Percentiles rank a stretch among this genome's conserved stretches.
phyloP scores from a whole-genome alignment of 768 basidiomycete species.

The Butyriboletus loyo region DNA sequence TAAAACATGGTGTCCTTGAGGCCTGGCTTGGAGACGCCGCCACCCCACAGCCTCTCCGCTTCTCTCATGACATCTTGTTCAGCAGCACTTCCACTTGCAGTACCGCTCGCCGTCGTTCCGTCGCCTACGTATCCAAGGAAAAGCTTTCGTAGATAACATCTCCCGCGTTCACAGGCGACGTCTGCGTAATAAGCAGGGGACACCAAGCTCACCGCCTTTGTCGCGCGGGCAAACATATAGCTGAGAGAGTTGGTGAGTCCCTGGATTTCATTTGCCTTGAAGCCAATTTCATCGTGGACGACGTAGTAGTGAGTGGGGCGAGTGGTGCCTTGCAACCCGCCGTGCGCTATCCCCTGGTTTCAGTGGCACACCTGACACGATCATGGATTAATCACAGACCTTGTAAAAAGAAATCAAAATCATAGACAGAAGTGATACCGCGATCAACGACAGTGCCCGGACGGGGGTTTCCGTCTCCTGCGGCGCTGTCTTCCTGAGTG shows the following conservation, averaged over 20 bases:
- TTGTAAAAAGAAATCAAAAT: constrained; percentile 56
- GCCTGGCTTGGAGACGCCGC: constrained; percentile 45
- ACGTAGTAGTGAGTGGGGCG: constrained; percentile 56
- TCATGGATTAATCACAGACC: constrained; percentile 24
- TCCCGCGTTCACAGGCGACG: constrained; percentile 51
- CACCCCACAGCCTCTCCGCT: constrained; percentile 53
- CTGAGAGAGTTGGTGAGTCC: constrained; percentile 52
- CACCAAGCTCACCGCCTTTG: constrained; percentile 40
- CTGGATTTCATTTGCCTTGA: constrained; percentile 50
- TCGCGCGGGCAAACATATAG: constrained; percentile 60
- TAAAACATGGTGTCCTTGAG: constrained; percentile 78
- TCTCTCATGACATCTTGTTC: constrained; percentile 54
- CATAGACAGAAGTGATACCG: constrained; percentile 52
- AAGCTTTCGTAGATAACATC: constrained; percentile 51
- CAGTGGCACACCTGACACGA: not conserved
- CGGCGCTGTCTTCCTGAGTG: constrained; percentile 40
- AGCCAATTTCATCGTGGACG: constrained; percentile 50
- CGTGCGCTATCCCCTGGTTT: constrained; percentile 32
- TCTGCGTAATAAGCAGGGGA: constrained; percentile 44
- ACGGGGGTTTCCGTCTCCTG: constrained; percentile 46
- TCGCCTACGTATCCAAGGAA: constrained; percentile 35
- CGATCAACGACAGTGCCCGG: constrained; percentile 56
- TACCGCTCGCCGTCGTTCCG: constrained; percentile 31
- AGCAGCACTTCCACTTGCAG: constrained; percentile 34
- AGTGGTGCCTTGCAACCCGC: constrained; percentile 47